Evolutionary conservation across 176 grass and related monocot species (phyloP).

Genomic region (Triticum timopheevii): DNA sequence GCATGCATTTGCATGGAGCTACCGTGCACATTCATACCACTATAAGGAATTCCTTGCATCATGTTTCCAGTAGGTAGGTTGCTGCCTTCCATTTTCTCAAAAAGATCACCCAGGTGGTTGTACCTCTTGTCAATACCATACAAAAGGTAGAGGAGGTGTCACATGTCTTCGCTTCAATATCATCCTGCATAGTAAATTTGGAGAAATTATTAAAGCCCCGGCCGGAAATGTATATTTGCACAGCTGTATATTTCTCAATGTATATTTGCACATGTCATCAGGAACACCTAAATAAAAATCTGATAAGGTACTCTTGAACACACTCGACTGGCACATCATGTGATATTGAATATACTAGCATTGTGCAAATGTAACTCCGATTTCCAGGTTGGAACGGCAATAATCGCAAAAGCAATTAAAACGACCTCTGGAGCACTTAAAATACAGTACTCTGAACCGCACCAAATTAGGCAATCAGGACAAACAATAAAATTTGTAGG

Average conservation of each 20-base stretch:
- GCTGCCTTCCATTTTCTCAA: slow-evolving; percentile 69
- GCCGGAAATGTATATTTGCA: not conserved
- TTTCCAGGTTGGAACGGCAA: not conserved
- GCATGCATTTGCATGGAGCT: slow-evolving; percentile 48
- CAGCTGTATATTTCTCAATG: not conserved
- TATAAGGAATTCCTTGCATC: slow-evolving; percentile 52
- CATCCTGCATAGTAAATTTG: slow-evolving; percentile 31
- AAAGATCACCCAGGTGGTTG: not conserved
- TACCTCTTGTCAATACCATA: slow-evolving; percentile 29
- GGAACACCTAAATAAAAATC: not conserved
- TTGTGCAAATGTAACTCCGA: not conserved
- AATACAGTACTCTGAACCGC: not conserved
- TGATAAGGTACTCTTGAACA: not conserved
- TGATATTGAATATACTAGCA: not conserved
- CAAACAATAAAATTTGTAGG: not conserved
- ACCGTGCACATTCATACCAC: slow-evolving; percentile 44
- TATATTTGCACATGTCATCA: not conserved
- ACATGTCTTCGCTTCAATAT: slow-evolving; percentile 17
- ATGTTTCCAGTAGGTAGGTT: slow-evolving; percentile 43
- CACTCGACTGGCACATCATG: not conserved
- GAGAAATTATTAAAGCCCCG: slow-evolving; percentile 16
- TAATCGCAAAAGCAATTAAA: not conserved
- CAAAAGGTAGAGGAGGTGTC: not conserved
- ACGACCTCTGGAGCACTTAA: not conserved
- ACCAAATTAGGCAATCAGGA: not conserved